These are phyloP conservation scores for Boletus nobilissimus DNA, from an alignment of 1,284 basidiomycete genomes.

Conservation along the genomic window DNA sequence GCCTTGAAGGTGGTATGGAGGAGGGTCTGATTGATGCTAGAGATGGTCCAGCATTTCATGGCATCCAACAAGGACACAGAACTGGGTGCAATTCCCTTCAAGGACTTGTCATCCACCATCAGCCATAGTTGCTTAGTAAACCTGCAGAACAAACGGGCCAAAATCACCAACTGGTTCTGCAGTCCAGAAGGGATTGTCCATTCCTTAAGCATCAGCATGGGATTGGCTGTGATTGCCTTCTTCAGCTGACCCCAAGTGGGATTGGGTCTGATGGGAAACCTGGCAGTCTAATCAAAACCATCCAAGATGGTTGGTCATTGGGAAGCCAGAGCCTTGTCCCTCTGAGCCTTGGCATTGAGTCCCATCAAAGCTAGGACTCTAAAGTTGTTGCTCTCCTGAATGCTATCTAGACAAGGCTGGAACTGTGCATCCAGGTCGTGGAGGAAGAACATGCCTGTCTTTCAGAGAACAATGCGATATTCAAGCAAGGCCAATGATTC, in stretches of 20 bases:
- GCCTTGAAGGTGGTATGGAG: conserved; percentile 3
- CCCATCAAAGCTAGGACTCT: conserved; percentile 17
- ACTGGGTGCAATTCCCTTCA: conserved; percentile 19
- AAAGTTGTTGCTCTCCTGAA: background rate
- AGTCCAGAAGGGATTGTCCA: conserved; percentile 5
- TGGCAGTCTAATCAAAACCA: background rate
- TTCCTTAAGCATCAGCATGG: conserved; percentile 4
- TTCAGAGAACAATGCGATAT: background rate
- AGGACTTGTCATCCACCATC: background rate
- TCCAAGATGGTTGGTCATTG: background rate
- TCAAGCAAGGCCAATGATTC: conserved; percentile 25
- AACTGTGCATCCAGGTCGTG: conserved; percentile 12
- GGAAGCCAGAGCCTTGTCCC: background rate
- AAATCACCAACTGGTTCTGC: background rate
- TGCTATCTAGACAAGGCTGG: background rate
- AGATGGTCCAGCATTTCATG: conserved; percentile 22
- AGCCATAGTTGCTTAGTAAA: conserved; percentile 27
- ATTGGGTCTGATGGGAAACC: conserved; percentile 16
- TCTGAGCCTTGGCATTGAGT: background rate
- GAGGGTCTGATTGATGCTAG: conserved; percentile 16
- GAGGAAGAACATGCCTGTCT: conserved; percentile 28
- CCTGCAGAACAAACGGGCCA: conserved; percentile 7
- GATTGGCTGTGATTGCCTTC: background rate
- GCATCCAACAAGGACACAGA: background rate
- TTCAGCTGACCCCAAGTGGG: conserved; percentile 22